These are phyloP conservation scores for Lentinula raphanica DNA, from an alignment of 768 basidiomycete species.

Conservation along the genomic window DNA sequence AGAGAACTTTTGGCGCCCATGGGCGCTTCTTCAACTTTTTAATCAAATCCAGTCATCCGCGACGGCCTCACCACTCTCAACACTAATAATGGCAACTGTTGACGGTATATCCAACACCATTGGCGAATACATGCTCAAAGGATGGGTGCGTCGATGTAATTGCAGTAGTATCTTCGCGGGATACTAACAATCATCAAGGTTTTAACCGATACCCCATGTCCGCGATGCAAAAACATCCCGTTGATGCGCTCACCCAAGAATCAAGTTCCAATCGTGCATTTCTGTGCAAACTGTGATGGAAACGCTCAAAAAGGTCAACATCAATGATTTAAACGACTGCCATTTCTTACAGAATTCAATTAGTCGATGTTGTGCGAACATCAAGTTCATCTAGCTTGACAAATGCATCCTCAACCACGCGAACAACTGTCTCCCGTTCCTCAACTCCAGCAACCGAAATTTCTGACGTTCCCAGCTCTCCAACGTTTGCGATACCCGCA, in stretches of 20 bases:
- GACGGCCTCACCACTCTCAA: background rate
- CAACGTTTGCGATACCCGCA: conserved; percentile 55
- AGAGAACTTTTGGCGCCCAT: conserved; percentile 26
- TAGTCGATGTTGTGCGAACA: background rate
- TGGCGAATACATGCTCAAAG: conserved; percentile 70
- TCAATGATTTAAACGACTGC: background rate
- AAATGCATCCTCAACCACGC: conserved; percentile 43
- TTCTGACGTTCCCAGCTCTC: conserved; percentile 56
- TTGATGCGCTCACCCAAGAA: conserved; percentile 66
- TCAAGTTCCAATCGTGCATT: conserved; percentile 35
- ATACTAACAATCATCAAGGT: conserved; percentile 31
- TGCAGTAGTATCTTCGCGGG: background rate
- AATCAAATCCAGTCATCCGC: background rate
- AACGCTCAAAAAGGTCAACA: conserved; percentile 16
- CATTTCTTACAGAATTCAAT: background rate
- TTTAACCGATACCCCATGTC: conserved; percentile 61
- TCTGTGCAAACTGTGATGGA: conserved; percentile 63
- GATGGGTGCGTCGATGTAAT: conserved; percentile 51
- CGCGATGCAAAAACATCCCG: conserved; percentile 52
- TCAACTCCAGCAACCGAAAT: conserved; percentile 80
- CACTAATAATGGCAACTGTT: conserved; percentile 40
- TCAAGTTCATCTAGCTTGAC: conserved; percentile 25
- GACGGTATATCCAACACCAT: conserved; percentile 56
- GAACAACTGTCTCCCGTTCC: conserved; percentile 40
- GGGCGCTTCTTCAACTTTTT: conserved; percentile 3